These are phyloP conservation scores for Filobasidium floriforme DNA, from an alignment of 768 basidiomycete species.

Conservation along the genomic window DNA sequence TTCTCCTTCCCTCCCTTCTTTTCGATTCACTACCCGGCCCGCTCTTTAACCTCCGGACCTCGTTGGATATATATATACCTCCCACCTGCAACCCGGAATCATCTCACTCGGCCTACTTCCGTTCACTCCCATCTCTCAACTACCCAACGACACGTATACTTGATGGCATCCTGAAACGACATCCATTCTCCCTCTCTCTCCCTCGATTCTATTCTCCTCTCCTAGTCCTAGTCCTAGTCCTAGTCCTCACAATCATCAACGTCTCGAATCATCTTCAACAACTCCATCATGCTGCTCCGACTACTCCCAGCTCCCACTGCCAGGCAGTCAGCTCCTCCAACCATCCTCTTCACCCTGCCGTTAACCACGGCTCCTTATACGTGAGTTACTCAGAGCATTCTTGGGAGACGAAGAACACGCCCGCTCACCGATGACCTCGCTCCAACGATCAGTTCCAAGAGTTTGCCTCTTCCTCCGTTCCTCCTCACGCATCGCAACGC, in stretches of 20 bases:
- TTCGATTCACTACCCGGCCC: not conserved
- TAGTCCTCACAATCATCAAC: not conserved
- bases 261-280: not conserved
- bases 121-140: not conserved
- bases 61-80: no score
- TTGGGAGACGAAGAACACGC: not conserved
- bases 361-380: slow-evolving; percentile 40
- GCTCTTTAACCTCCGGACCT: not conserved
- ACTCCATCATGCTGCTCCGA: slow-evolving; percentile 40
- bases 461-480: slow-evolving; percentile 41
- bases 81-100: no score
- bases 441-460: slow-evolving; percentile 25
- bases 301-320: slow-evolving; percentile 39
- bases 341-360: slow-evolving; percentile 47
- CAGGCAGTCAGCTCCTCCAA: slow-evolving; percentile 38
- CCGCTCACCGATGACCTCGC: not conserved
- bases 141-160: not conserved
- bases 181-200: not conserved
- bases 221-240: slow-evolving; percentile 7
- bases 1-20: not conserved
- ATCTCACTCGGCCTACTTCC: not conserved
- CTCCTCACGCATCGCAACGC: slow-evolving; percentile 38
- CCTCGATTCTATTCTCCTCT: not conserved
- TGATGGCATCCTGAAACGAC: not conserved
- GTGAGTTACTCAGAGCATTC: slow-evolving; percentile 20